Percentiles rank a stretch among this genome's conserved stretches.
Evolutionary conservation across 345 rosid genomes (phyloP).

Genomic region (Eucalyptus sp.): DNA sequence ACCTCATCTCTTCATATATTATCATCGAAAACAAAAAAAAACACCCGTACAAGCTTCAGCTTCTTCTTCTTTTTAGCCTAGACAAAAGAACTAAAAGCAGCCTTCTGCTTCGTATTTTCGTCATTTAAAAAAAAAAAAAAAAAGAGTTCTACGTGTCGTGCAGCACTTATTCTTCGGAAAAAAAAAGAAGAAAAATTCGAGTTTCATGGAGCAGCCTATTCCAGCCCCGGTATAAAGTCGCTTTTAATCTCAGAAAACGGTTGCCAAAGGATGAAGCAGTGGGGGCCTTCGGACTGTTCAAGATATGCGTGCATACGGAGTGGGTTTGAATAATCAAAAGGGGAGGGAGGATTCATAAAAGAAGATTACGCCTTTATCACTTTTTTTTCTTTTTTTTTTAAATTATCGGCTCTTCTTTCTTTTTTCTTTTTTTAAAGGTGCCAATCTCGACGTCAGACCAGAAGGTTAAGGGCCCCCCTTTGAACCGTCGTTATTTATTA

Average conservation of each 20-base stretch:
- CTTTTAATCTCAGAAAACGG: neutral
- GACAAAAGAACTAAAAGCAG: neutral
- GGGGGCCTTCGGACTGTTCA: neutral
- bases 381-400: neutral
- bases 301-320: neutral
- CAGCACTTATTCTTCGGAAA: neutral
- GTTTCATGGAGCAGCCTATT: neutral
- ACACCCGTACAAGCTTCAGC: neutral
- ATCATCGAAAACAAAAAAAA: too few species aligned
- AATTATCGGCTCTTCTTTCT: neutral
- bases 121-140: too few species aligned
- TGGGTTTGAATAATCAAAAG: neutral
- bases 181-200: neutral
- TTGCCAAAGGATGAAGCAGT: neutral
- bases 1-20: neutral
- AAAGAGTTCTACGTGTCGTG: neutral
- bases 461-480: neutral
- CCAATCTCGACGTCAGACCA: neutral
- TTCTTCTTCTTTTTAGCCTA: neutral
- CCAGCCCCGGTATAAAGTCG: neutral
- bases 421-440: neutral
- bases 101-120: neutral
- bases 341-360: neutral
- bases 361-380: neutral
- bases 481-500: neutral